Evolutionary conservation across 352 stramenopile genomes (phyloP).

Genomic region (Phytopythium litorale): DNA sequence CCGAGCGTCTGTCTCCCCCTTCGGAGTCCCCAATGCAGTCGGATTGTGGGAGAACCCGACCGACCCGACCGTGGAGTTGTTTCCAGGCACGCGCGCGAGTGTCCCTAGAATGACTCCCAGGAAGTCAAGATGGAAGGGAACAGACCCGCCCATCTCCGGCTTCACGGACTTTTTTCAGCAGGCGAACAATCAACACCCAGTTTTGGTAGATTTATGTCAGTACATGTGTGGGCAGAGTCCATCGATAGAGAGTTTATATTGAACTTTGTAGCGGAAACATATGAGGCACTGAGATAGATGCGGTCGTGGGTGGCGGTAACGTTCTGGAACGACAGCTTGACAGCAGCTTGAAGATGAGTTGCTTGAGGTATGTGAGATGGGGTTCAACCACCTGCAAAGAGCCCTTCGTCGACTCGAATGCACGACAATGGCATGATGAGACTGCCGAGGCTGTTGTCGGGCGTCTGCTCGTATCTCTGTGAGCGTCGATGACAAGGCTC

Average conservation of each 20-base stretch:
- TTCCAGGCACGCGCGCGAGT: background rate
- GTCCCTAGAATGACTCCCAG: background rate
- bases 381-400: too few species aligned
- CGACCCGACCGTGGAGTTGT: background rate
- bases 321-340: too few species aligned
- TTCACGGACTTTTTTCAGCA: background rate
- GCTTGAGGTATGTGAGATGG: too few species aligned
- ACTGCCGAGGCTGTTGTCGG: too few species aligned
- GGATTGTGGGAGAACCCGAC: background rate
- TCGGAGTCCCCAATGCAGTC: background rate
- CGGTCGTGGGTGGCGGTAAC: background rate
- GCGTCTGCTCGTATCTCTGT: too few species aligned
- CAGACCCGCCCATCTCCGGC: background rate
- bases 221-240: background rate
- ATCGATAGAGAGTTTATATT: too few species aligned
- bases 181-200: background rate
- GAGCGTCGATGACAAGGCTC: too few species aligned
- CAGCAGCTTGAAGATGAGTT: too few species aligned
- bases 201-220: background rate
- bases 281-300: background rate
- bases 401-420: too few species aligned
- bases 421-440: too few species aligned
- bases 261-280: too few species aligned
- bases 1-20: background rate
- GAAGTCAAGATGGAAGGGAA: background rate